A percentile compares a stretch with the other conserved stretches of the same genome.
These are phyloP conservation scores for Trichoderma asperellum DNA, from an alignment of 2,329 filamentous ascomycete species.

Conservation along the genomic window DNA sequence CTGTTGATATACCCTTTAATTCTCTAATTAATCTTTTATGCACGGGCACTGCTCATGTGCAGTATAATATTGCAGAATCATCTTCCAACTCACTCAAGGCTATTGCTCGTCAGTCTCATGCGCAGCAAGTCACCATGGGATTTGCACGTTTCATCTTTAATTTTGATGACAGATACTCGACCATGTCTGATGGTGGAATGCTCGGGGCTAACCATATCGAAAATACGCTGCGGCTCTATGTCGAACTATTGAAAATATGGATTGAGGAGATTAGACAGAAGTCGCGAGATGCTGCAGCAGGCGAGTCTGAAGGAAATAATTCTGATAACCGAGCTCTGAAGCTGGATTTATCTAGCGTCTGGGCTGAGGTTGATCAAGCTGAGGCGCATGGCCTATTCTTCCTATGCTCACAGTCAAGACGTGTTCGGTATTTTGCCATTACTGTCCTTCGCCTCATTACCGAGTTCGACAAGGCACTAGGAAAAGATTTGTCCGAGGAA, in stretches of 20 bases:
- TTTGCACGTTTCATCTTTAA: conserved; percentile 98
- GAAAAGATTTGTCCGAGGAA: conserved; percentile 63
- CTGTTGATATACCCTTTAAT: conserved; percentile 88
- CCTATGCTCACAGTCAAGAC: conserved; percentile 89
- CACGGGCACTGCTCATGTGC: conserved; percentile 94
- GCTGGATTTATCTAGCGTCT: conserved; percentile 83
- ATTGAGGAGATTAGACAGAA: conserved; percentile 94
- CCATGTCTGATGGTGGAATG: conserved; percentile 97
- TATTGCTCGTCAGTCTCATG: conserved; percentile 89
- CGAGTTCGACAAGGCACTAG: conserved; percentile 88
- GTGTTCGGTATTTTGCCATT: conserved; percentile 87
- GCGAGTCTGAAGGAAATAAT: conserved; percentile 63
- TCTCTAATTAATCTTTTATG: conserved; percentile 92
- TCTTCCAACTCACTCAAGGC: conserved; percentile 93
- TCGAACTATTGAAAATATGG: conserved; percentile 94
- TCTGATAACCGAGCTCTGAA: conserved; percentile 74
- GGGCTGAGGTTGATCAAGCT: conserved; percentile 93
- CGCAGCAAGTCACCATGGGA: conserved; percentile 93
- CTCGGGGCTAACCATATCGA: conserved; percentile 93
- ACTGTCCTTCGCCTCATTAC: conserved; percentile 89
- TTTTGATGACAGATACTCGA: conserved; percentile 95
- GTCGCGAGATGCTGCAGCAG: conserved; percentile 70
- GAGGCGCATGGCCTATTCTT: conserved; percentile 98
- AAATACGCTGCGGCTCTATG: conserved; percentile 87
- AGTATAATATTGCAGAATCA: conserved; percentile 87